These are phyloP conservation scores for Ophiocordyceps australis DNA, from an alignment of 2,329 filamentous ascomycete species.

Conservation along the genomic window DNA sequence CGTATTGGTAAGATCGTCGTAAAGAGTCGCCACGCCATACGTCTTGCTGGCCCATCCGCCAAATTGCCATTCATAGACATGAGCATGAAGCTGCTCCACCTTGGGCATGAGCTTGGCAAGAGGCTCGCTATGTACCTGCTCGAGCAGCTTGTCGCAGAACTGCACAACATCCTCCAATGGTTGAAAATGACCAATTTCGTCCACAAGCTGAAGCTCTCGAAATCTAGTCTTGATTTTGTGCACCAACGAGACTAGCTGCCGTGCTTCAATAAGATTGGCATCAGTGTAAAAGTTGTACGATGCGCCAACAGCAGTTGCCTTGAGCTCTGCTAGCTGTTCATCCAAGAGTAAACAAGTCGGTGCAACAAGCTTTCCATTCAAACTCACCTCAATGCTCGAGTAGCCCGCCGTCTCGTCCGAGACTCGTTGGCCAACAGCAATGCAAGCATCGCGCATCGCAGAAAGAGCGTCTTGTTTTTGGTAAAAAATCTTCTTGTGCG, in stretches of 20 bases:
- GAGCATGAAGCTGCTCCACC: slow-evolving; percentile 70
- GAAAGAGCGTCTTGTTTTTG: slow-evolving; percentile 17
- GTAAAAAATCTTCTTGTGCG: slow-evolving; percentile 38
- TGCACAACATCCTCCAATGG: slow-evolving; percentile 60
- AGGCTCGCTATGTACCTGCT: slow-evolving; percentile 63
- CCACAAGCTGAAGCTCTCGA: slow-evolving; percentile 44
- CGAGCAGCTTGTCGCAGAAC: slow-evolving; percentile 57
- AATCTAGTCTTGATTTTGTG: slow-evolving; percentile 56
- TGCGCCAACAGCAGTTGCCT: slow-evolving; percentile 16
- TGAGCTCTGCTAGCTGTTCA: slow-evolving; percentile 31
- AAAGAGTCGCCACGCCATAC: slow-evolving; percentile 50
- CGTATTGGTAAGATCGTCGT: slow-evolving; percentile 61
- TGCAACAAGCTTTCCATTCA: slow-evolving; percentile 42
- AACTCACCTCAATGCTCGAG: slow-evolving; percentile 12
- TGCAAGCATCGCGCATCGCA: slow-evolving; percentile 25
- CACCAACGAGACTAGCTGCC: slow-evolving; percentile 52
- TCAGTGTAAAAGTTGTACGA: slow-evolving; percentile 82
- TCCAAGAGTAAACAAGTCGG: slow-evolving; percentile 47
- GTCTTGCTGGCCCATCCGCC: slow-evolving; percentile 68
- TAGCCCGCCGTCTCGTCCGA: slow-evolving; percentile 9
- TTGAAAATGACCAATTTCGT: slow-evolving; percentile 55
- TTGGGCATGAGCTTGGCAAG: slow-evolving; percentile 73
- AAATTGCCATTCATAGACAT: slow-evolving; percentile 86
- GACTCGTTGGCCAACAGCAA: slow-evolving; percentile 21
- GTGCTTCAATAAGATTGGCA: slow-evolving; percentile 56